Conservation (phyloP, 176 grass and related monocot species). For the Elymus sibiricus region DNA sequence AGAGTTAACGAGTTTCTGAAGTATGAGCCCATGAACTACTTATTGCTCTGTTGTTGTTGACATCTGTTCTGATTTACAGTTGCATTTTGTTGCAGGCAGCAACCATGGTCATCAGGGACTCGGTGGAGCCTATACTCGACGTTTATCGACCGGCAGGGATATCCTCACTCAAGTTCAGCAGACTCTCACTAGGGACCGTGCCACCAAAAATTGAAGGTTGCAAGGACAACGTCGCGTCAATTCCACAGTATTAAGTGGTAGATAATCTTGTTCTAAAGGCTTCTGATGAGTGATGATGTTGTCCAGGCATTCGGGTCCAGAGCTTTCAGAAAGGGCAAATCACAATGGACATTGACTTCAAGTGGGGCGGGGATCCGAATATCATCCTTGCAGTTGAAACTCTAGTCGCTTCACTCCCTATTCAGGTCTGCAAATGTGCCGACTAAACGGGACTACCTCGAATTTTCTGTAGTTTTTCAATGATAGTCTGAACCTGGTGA, state of each 20-base stretch:
- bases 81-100: constrained; percentile 61
- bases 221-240: neutral
- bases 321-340: constrained; percentile 84
- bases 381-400: constrained; percentile 96
- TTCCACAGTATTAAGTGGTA: neutral
- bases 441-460: neutral
- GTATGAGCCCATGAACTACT: neutral
- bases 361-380: constrained; percentile 90
- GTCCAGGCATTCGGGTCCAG: constrained; percentile 79
- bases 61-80: neutral
- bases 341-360: constrained; percentile 90
- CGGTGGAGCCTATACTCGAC: constrained; percentile 88
- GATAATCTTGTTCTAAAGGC: neutral
- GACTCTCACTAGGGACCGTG: constrained; percentile 79
- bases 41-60: neutral
- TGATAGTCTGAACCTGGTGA: neutral
- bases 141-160: constrained; percentile 81
- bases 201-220: constrained; percentile 96
- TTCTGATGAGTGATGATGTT: constrained; percentile 5
- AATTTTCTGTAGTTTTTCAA: neutral
- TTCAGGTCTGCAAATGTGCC: constrained; percentile 60
- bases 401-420: constrained; percentile 94
- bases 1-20: too few relatives aligned
- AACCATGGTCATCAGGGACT: constrained; percentile 90
- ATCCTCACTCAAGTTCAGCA: constrained; percentile 92